Percentiles rank a stretch among this genome's conserved stretches.
These are phyloP conservation scores for Lomentospora prolificans DNA, from an alignment of 2,329 filamentous ascomycete species.

Conservation along the genomic window DNA sequence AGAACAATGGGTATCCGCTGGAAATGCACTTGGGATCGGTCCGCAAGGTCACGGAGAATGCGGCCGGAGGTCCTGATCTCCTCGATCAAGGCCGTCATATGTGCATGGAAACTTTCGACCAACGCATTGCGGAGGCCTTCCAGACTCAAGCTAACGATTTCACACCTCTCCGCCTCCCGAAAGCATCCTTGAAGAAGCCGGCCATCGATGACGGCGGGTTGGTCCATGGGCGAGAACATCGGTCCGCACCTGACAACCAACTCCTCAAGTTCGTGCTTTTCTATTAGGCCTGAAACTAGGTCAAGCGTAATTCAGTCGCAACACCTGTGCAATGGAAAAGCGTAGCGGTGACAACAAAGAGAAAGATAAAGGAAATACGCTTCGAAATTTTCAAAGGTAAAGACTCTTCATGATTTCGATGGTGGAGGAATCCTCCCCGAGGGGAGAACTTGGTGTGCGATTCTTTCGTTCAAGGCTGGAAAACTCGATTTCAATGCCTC, in stretches of 20 bases:
- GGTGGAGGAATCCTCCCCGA: background rate
- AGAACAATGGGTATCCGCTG: conserved; percentile 39
- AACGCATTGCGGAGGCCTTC: conserved; percentile 38
- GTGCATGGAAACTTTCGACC: conserved; percentile 29
- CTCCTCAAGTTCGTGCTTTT: no score
- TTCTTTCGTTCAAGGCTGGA: background rate
- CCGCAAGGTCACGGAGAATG: conserved; percentile 43
- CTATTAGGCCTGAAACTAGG: no score
- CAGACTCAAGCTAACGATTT: conserved; percentile 35
- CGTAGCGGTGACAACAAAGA: background rate
- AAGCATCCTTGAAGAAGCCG: conserved; percentile 43
- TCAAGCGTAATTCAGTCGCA: no score
- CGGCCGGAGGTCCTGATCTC: conserved; percentile 34
- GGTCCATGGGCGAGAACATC: background rate
- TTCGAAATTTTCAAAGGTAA: background rate
- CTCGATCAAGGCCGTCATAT: conserved; percentile 36
- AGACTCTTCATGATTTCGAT: background rate
- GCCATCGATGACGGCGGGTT: conserved; percentile 15
- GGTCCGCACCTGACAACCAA: background rate
- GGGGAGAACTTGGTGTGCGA: background rate
- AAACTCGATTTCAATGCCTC: background rate
- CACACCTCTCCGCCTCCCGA: conserved; percentile 42
- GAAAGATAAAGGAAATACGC: background rate
- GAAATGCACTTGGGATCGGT: conserved; percentile 41
- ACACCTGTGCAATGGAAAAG: no score